These are phyloP conservation scores for Leptographium galeiforme DNA, from an alignment of 2,329 filamentous ascomycete genomes.

Conservation along the genomic window DNA sequence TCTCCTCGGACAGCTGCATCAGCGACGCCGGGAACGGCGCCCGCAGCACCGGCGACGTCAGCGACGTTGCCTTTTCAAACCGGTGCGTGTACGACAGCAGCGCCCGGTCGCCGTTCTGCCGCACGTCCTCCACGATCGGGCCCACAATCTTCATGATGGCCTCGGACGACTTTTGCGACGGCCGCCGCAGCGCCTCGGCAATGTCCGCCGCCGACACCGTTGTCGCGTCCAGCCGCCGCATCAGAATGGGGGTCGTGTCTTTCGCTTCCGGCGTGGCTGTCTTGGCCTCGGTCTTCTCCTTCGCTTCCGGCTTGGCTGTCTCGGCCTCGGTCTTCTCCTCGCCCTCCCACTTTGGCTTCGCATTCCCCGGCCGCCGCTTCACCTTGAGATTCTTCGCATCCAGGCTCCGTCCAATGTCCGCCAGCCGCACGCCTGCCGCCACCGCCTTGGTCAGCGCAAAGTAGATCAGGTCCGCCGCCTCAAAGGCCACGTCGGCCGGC, in stretches of 20 bases:
- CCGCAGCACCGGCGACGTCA: constrained; percentile 77
- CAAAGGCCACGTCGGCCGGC: constrained; percentile 62
- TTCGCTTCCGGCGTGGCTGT: constrained; percentile 14
- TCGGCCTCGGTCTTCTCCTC: constrained; percentile 29
- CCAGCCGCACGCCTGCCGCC: constrained; percentile 67
- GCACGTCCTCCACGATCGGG: constrained; percentile 84
- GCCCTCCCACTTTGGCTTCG: constrained; percentile 83
- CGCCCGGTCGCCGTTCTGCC: constrained; percentile 70
- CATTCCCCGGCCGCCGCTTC: constrained; percentile 82
- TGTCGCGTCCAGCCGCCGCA: constrained; percentile 65
- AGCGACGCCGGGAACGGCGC: constrained; percentile 76
- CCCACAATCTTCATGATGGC: constrained; percentile 81
- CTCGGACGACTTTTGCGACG: constrained; percentile 90
- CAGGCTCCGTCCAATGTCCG: constrained; percentile 83
- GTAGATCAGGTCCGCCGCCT: constrained; percentile 90
- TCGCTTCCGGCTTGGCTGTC: constrained; percentile 59
- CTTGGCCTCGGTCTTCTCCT: constrained; percentile 7
- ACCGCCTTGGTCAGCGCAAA: constrained; percentile 88
- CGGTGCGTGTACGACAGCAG: constrained; percentile 91
- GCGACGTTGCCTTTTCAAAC: constrained; percentile 88
- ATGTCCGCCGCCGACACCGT: constrained; percentile 53
- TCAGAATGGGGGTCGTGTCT: constrained; percentile 52
- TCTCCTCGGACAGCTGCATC: constrained; percentile 76
- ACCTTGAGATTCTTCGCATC: constrained; percentile 94
- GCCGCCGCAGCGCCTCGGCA: constrained; percentile 64